A percentile compares a stretch with the other conserved stretches of the same genome.
Evolutionary conservation across 2,329 filamentous ascomycete genomes (phyloP).

Genomic region (Scedosporium aurantiacum): DNA sequence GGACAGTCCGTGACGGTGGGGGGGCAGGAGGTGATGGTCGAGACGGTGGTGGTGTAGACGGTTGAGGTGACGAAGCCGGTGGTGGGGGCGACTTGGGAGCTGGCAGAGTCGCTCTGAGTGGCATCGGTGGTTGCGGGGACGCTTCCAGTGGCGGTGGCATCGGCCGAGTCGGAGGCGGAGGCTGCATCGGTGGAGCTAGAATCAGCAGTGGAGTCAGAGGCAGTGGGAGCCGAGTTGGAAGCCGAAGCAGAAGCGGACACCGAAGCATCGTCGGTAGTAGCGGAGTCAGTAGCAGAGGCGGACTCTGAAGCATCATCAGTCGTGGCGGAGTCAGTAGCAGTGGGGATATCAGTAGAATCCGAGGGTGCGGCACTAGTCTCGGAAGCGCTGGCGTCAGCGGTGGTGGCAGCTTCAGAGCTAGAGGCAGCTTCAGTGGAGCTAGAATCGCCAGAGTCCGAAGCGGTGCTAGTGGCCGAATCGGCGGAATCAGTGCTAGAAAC

Average conservation of each 20-base stretch:
- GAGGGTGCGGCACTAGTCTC: constrained; percentile 5
- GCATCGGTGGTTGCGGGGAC: constrained; percentile 10
- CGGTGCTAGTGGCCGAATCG: constrained; percentile 1
- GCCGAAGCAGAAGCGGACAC: constrained; percentile 8
- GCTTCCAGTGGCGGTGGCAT: background rate
- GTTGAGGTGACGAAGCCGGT: constrained; percentile 13
- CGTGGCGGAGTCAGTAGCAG: constrained; percentile 2
- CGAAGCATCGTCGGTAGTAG: background rate
- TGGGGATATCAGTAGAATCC: background rate
- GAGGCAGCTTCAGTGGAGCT: background rate
- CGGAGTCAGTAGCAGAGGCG: constrained; percentile 2
- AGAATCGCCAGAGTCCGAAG: background rate
- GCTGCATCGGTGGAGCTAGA: background rate
- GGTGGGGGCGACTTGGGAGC: background rate
- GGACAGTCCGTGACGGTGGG: constrained; percentile 23
- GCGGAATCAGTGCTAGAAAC: constrained; percentile 4
- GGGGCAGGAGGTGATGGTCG: constrained; percentile 41
- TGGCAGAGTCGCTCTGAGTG: background rate
- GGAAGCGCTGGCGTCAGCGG: constrained; percentile 4
- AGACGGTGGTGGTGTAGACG: constrained; percentile 21
- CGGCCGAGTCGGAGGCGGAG: background rate
- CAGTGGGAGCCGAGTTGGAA: background rate
- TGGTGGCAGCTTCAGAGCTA: background rate
- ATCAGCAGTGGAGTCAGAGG: background rate
- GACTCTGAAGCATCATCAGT: background rate